phyloP scores from a whole-genome alignment of 2,329 filamentous ascomycete genomes.

The Verticillium albo-atrum region DNA sequence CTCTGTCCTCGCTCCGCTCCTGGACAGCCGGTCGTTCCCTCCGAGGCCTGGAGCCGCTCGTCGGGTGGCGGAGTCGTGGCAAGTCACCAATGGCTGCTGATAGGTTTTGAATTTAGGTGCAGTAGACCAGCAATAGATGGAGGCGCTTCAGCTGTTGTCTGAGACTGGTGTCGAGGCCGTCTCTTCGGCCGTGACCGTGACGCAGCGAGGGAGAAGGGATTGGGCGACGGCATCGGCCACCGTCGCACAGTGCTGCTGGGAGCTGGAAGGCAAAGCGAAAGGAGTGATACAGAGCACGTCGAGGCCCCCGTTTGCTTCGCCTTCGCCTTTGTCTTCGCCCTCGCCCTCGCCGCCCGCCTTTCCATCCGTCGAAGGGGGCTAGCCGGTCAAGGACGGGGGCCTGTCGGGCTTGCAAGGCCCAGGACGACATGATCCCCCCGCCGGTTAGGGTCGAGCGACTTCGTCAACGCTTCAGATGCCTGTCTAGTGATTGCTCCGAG shows the following conservation, averaged over 20 bases:
- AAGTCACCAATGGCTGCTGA: not conserved
- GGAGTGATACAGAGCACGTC: not conserved
- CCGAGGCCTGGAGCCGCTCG: not conserved
- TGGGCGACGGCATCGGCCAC: not conserved
- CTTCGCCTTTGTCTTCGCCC: too few species aligned
- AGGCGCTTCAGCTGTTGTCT: not conserved
- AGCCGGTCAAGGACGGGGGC: not conserved
- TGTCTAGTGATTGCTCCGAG: not conserved
- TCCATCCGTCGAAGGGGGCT: not conserved
- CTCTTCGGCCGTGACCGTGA: not conserved
- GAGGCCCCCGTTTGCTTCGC: not conserved
- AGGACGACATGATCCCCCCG: not conserved
- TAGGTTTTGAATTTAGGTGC: not conserved
- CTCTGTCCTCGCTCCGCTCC: not conserved
- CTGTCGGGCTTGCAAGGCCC: not conserved
- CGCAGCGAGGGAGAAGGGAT: not conserved
- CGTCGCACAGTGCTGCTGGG: not conserved
- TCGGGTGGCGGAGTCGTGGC: not conserved
- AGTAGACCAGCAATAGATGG: not conserved
- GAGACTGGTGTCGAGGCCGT: not conserved
- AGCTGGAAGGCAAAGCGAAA: not conserved
- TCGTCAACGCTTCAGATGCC: not conserved
- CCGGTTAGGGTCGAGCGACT: not conserved
- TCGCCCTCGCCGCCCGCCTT: not conserved
- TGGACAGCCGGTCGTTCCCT: not conserved